Evolutionary conservation across 192 early-diverging fungal genomes (phyloP), one percentile per base, ranked within the genome.

Genomic region (Backusella macrospora): DNA sequence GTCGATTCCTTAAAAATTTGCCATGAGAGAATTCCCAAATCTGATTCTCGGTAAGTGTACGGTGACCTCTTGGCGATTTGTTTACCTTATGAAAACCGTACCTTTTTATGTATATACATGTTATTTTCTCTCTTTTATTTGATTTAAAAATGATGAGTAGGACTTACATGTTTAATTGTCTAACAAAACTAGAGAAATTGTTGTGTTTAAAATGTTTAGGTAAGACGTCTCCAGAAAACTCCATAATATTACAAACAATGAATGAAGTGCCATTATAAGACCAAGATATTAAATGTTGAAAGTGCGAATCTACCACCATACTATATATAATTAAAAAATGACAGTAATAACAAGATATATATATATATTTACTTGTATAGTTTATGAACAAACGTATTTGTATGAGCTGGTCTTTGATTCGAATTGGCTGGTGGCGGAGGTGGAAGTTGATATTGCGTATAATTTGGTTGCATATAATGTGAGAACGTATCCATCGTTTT

Each of bases 161-260:
- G 16, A 68, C 89, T 74, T 88, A 90, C 92, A 92, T 93, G 80
- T 93, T 93, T 44, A 93, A 83, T 78, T 93, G 92, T 65, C 95
- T 87, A 68, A 96, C 95, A 84, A 96, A 96, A 73, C 90, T 91
- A 15, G 90, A 90, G 77, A 94, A 94, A 81, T 96, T 96, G 81
- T 94, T 95, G 83, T 96, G 95, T 82, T 95, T 95, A 76, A 96
- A 96, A 82, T 95, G 92, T 78, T 94, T 94, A 45, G 95, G 94
- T 43, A 96, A 84, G 26, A 96, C 93, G 78, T 96, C 94, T 67
- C 89, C 85, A 52, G 92, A 91, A 73, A 96, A 95, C 77, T 94
- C 93, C 86, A 92, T 93, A 70, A 94, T 92, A 70, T 94, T 94
- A 83, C 93, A 92, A 62, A 96, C 94, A 72, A 94, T 90, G 74